Evolutionary conservation across 306 rosid species (phyloP).

Genomic region (Hylodesmum podocarpum): DNA sequence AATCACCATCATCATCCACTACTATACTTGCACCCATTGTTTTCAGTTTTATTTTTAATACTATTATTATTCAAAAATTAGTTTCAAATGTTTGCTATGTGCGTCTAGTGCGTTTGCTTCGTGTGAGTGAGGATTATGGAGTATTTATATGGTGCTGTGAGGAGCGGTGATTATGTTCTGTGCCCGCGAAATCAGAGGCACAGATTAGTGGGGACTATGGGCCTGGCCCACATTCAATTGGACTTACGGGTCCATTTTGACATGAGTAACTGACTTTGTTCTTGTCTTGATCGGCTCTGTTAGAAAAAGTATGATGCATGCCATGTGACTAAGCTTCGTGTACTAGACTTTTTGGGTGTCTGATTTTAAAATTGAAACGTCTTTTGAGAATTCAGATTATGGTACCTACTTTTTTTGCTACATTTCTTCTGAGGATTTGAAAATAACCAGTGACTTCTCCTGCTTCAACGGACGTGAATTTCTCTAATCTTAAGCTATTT

Average conservation of each 20-base stretch:
- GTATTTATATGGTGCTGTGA: slow-evolving; percentile 18
- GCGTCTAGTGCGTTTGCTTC: neutral
- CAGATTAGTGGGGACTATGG: slow-evolving; percentile 38
- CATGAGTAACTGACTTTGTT: slow-evolving; percentile 27
- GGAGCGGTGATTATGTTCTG: neutral
- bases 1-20: slow-evolving; percentile 44
- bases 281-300: neutral
- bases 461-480: slow-evolving; percentile 19
- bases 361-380: slow-evolving; percentile 8
- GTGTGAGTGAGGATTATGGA: neutral
- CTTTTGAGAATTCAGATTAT: slow-evolving; percentile 23
- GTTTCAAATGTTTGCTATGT: neutral
- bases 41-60: neutral
- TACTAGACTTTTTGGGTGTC: slow-evolving; percentile 8
- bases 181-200: slow-evolving; percentile 76
- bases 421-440: slow-evolving; percentile 11
- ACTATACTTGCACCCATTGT: neutral
- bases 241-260: slow-evolving; percentile 25
- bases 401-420: neutral
- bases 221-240: slow-evolving; percentile 7
- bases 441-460: slow-evolving; percentile 18
- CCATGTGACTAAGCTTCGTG: slow-evolving; percentile 29
- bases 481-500: slow-evolving; percentile 13
- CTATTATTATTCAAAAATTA: too few relatives aligned
- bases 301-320: neutral